phyloP scores from a whole-genome alignment of 2,329 filamentous ascomycete species.

The Beauveria rudraprayagi region DNA sequence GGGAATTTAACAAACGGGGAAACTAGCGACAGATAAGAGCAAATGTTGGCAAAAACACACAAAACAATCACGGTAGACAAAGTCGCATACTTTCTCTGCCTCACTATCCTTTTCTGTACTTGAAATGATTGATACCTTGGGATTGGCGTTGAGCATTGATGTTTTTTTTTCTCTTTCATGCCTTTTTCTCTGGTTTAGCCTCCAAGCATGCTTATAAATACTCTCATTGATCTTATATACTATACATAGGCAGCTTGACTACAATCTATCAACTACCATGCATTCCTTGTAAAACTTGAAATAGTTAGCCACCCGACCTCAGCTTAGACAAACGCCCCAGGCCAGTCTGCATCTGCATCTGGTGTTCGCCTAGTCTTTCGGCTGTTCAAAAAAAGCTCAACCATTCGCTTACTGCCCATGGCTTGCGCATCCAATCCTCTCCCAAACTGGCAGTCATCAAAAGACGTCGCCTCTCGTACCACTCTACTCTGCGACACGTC shows the following conservation, averaged over 20 bases:
- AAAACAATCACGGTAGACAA: background rate
- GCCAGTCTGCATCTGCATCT: background rate
- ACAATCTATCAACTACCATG: conserved; percentile 9
- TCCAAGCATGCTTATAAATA: background rate
- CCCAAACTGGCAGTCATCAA: conserved; percentile 10
- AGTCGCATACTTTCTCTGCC: background rate
- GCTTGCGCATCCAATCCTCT: conserved; percentile 24
- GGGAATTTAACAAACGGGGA: background rate
- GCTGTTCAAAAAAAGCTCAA: conserved; percentile 45
- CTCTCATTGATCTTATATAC: conserved; percentile 6
- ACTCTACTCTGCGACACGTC: background rate
- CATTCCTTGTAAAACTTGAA: background rate
- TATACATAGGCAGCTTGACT: conserved; percentile 2
- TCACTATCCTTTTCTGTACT: background rate
- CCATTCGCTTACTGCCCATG: conserved; percentile 42
- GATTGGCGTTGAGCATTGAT: conserved; percentile 5
- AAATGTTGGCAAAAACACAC: background rate
- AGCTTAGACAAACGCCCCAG: conserved; percentile 22
- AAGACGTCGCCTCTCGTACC: conserved; percentile 7
- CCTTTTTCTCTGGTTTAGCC: background rate
- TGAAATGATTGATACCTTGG: conserved; percentile 10
- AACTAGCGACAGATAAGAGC: background rate
- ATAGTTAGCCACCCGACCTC: background rate
- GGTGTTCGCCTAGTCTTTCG: conserved; percentile 28
- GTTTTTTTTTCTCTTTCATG: background rate